A percentile compares a stretch with the other conserved stretches of the same genome.
phyloP scores from a whole-genome alignment of 805 yeast genomes.

The Diddensiella caesifluorescens region DNA sequence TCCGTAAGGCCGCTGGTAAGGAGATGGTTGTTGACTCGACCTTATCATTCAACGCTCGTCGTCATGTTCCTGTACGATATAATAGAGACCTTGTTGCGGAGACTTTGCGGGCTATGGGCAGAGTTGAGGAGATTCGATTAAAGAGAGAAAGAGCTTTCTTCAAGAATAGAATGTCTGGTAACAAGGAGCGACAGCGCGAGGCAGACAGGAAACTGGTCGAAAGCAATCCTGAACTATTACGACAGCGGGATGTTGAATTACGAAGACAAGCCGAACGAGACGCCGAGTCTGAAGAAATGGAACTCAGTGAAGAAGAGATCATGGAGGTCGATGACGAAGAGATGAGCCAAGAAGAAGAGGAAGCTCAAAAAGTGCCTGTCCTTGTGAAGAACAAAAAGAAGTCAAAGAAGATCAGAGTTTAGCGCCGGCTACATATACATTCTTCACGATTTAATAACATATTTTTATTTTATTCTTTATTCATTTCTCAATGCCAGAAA shows the following conservation, averaged over 20 bases:
- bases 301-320: slow-evolving; percentile 45
- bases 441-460: neutral
- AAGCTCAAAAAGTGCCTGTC: slow-evolving; percentile 41
- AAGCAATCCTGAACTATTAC: slow-evolving; percentile 80
- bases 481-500: neutral
- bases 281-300: slow-evolving; percentile 42
- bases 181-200: slow-evolving; percentile 78
- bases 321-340: slow-evolving; percentile 21
- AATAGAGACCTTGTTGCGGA: slow-evolving; percentile 94
- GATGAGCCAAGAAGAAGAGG: slow-evolving; percentile 40
- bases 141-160: slow-evolving; percentile 98
- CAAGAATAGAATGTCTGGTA: slow-evolving; percentile 98
- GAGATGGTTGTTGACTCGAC: slow-evolving; percentile 97
- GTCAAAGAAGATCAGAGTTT: slow-evolving; percentile 33
- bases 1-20: slow-evolving; percentile 98
- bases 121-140: slow-evolving; percentile 92
- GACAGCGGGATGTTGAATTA: slow-evolving; percentile 89
- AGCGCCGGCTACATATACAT: neutral
- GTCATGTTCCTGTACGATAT: slow-evolving; percentile 96
- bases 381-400: slow-evolving; percentile 60
- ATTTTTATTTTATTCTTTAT: neutral
- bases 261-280: slow-evolving; percentile 58
- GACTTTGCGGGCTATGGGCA: slow-evolving; percentile 89
- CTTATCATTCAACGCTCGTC: slow-evolving; percentile 91
- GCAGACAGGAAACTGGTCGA: slow-evolving; percentile 86